Evolutionary conservation across 75 land plant genomes (phyloP), one percentile per base, ranked within the genome.

Genomic region (Chamaecyparis obtusa): DNA sequence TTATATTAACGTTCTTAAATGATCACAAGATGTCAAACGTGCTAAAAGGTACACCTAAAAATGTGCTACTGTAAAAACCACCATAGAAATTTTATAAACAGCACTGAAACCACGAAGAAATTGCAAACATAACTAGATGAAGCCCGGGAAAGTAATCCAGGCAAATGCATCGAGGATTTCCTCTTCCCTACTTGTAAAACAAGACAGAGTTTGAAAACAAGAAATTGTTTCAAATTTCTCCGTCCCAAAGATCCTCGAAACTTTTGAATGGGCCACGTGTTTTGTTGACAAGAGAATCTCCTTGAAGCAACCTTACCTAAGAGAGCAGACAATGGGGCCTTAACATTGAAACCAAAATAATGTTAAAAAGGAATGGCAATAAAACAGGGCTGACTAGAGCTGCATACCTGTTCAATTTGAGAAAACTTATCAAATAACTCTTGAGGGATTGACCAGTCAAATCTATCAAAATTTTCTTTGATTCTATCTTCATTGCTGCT

Each of bases 181-280:
- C 30, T 71, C 75, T 30, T 71, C 35, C 75, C 30, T 32, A 10
- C 5, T 71, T n/a, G 75, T 11, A 10, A 5, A 3, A 57, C 64
- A 57, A 57, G 64, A 24, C 24, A 21, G 16, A n/a, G 75, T 10
- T 9, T 8, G 30, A 71, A 71, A 10, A 43, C 0, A 81, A 39
- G 3, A 81, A 81, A 19, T 41, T 33, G n/a, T 81, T 37, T 87
- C 86, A 92, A 33, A 91, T 86, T 44, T 93, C 94, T 27, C 92
- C 93, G 85, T 93, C 94, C 94, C 94, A 93, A n/a, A 93, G 88
- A 33, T 92, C 94, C 87, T 93, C 94, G 30, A 90, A 30, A n/a
- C 88, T 88, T 87, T 87, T 91, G 91, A 90, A 93, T 51, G 89
- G 89, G 36, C 90, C 67, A 19, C 39, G 10, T 9, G 21, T 36